Evolutionary conservation across 192 early-diverging fungal species (phyloP).

Genomic region (Coemansia sp.): DNA sequence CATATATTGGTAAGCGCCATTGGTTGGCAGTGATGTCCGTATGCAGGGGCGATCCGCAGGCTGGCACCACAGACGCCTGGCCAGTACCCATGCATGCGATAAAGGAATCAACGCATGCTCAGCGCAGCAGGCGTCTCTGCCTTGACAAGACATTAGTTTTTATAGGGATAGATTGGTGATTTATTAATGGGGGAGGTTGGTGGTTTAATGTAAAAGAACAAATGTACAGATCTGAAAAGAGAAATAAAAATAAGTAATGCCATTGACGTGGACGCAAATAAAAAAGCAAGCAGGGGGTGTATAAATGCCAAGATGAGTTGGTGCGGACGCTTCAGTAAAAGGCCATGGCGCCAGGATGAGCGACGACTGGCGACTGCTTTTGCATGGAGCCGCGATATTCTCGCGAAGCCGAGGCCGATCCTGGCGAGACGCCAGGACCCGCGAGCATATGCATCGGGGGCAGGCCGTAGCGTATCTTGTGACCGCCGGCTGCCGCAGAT

Average conservation of each 20-base stretch:
- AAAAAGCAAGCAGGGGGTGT: background rate
- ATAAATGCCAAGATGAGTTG: background rate
- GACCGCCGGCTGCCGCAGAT: conserved; percentile 6
- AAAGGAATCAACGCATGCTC: background rate
- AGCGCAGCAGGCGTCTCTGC: too few species aligned
- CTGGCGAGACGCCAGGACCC: conserved; percentile 8
- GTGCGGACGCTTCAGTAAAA: conserved; percentile 19
- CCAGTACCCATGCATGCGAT: background rate
- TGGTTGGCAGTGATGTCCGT: background rate
- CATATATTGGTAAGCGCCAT: too few species aligned
- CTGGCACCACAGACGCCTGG: background rate
- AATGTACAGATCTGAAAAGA: conserved; percentile 21
- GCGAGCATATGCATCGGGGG: conserved; percentile 33
- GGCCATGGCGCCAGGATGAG: conserved; percentile 31
- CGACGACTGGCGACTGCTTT: conserved; percentile 37
- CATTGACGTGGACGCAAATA: background rate
- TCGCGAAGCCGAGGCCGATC: conserved; percentile 13
- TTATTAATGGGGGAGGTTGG: background rate
- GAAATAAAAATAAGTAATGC: background rate
- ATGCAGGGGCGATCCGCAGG: conserved; percentile 7
- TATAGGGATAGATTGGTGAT: background rate
- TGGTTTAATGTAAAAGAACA: conserved; percentile 9
- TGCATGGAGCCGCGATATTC: conserved; percentile 12
- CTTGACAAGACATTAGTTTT: background rate
- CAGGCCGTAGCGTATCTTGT: conserved; percentile 28